Conservation (phyloP, 352 stramenopile genomes). For the Globisporangium cylindrosporum region DNA sequence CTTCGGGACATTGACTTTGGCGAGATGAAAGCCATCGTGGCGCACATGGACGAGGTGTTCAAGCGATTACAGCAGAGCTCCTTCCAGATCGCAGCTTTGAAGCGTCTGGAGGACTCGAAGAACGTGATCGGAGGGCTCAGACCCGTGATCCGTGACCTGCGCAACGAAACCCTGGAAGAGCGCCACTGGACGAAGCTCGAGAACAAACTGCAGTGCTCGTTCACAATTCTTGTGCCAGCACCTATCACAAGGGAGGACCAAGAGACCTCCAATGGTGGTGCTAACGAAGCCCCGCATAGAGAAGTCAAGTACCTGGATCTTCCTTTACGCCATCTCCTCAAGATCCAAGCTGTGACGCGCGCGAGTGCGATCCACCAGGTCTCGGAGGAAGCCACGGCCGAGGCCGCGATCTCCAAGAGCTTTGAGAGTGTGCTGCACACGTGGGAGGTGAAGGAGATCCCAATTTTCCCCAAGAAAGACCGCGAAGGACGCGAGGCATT, state of each 20-base stretch:
- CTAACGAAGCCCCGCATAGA: neutral
- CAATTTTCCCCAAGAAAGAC: slow-evolving; percentile 45
- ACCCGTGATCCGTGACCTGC: slow-evolving; percentile 56
- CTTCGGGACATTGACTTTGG: slow-evolving; percentile 43
- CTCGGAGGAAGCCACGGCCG: slow-evolving; percentile 63
- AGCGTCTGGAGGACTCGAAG: slow-evolving; percentile 38
- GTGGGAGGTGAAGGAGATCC: slow-evolving; percentile 62
- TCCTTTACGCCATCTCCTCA: slow-evolving; percentile 47
- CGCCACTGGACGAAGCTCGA: slow-evolving; percentile 76
- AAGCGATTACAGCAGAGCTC: slow-evolving; percentile 19
- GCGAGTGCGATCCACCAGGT: slow-evolving; percentile 53
- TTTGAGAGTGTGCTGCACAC: slow-evolving; percentile 54
- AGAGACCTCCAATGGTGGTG: neutral
- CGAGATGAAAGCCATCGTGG: slow-evolving; percentile 31
- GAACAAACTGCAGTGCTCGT: slow-evolving; percentile 57
- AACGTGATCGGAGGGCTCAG: slow-evolving; percentile 41
- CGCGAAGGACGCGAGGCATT: slow-evolving; percentile 54
- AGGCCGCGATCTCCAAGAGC: slow-evolving; percentile 56
- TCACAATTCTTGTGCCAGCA: slow-evolving; percentile 14
- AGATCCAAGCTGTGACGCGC: slow-evolving; percentile 39
- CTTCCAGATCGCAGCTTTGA: slow-evolving; percentile 25
- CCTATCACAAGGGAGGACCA: neutral
- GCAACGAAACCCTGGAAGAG: slow-evolving; percentile 52
- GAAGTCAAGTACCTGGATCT: slow-evolving; percentile 31
- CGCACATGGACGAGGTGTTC: slow-evolving; percentile 23